Conservation (phyloP, 352 stramenopile species). For the Globisporangium barbulae region DNA sequence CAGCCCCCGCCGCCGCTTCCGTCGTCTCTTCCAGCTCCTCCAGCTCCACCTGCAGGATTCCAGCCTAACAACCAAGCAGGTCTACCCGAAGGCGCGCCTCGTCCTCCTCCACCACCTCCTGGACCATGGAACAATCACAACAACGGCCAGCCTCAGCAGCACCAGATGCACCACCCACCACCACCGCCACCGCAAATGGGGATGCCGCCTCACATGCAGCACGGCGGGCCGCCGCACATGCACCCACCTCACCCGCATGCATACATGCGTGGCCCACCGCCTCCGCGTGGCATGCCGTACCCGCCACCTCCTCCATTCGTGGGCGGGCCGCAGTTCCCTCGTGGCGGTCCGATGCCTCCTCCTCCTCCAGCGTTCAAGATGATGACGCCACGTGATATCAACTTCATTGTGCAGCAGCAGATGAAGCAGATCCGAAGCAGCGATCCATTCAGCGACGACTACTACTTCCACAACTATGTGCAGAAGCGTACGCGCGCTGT, state of each 20-base stretch:
- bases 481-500: constrained; percentile 61
- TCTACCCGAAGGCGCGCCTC: constrained; percentile 2
- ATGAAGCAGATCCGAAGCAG: constrained; percentile 85
- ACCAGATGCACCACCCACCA: constrained; percentile 4
- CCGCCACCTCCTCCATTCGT: constrained; percentile 15
- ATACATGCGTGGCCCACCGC: constrained; percentile 38
- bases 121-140: constrained; percentile 32
- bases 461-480: constrained; percentile 86
- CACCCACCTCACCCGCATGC: constrained; percentile 29
- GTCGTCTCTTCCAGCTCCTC: constrained; percentile 25
- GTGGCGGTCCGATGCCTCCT: constrained; percentile 29
- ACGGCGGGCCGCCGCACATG: constrained; percentile 28
- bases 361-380: constrained; percentile 66
- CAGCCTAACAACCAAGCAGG: constrained; percentile 2
- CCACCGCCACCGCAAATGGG: constrained; percentile 21
- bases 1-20: constrained; percentile 23
- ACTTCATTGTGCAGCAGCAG: constrained; percentile 83
- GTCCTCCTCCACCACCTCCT: constrained; percentile 16
- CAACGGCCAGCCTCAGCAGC: constrained; percentile 20
- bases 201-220: constrained; percentile 28
- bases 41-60: constrained; percentile 13
- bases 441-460: constrained; percentile 87
- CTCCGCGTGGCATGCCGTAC: constrained; percentile 34
- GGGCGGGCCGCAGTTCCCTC: constrained; percentile 22
- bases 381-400: constrained; percentile 84